phyloP scores from a whole-genome alignment of 768 basidiomycete genomes.

The Leccinum boreale region DNA sequence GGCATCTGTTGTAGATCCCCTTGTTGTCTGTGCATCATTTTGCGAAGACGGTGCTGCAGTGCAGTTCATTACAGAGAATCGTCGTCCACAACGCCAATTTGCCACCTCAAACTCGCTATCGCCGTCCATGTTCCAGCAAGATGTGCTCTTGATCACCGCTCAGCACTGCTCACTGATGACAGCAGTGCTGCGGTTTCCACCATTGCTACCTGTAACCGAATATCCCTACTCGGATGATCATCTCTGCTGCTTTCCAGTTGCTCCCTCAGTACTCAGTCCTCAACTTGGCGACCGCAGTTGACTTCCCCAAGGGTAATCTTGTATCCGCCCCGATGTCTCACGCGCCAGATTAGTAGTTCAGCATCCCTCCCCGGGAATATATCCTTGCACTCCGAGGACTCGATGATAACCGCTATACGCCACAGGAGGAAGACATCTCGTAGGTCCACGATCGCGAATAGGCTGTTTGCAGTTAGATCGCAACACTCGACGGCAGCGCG shows the following conservation, averaged over 20 bases:
- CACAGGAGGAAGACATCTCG: constrained; percentile 6
- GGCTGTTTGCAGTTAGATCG: constrained; percentile 7
- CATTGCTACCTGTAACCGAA: neutral
- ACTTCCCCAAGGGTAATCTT: constrained; percentile 14
- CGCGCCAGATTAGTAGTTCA: constrained; percentile 16
- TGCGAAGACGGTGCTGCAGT: constrained; percentile 17
- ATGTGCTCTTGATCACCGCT: neutral
- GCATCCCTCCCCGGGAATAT: constrained; percentile 11
- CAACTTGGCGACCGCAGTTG: constrained; percentile 15
- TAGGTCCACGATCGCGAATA: constrained; percentile 9
- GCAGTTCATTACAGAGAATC: constrained; percentile 12
- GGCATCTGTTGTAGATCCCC: constrained; percentile 21
- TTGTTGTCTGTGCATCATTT: constrained; percentile 21
- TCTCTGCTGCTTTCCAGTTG: neutral
- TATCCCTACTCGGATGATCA: constrained; percentile 6
- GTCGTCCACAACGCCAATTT: constrained; percentile 5
- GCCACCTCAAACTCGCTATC: constrained; percentile 7
- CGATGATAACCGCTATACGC: constrained; percentile 6
- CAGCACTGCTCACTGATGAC: neutral
- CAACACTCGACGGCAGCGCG: constrained; percentile 2
- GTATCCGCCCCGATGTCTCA: constrained; percentile 21
- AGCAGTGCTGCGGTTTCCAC: neutral
- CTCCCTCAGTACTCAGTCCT: neutral
- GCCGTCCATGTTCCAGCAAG: neutral
- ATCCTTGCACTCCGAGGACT: constrained; percentile 28